Evolutionary conservation across 2,329 filamentous ascomycete species (phyloP), one percentile per base, ranked within the genome.

Genomic region (Fusarium anguioides): DNA sequence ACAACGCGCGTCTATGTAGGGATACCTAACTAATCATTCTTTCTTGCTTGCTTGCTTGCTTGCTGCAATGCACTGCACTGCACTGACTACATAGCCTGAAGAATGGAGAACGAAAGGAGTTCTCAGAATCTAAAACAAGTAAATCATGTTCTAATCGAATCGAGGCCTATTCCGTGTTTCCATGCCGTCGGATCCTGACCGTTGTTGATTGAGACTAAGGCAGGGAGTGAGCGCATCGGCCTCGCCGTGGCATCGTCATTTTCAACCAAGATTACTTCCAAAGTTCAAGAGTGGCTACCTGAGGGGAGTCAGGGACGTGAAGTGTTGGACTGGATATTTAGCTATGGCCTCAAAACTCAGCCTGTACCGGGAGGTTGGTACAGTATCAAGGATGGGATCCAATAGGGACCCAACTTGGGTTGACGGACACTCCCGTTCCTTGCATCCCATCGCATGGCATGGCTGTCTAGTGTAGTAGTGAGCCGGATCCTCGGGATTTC

Each of bases 351-450:
- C n/a, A n/a, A n/a, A n/a, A n/a, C n/a, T n/a, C n/a, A n/a, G n/a
- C n/a, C n/a, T n/a, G n/a, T n/a, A n/a, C 33, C 44, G 52, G 14
- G 35, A 33, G n/a, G 18, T 52, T 42, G 49, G 54, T 26, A 24
- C 37, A n/a, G n/a, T n/a, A n/a, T n/a, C n/a, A n/a, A n/a, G n/a
- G n/a, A n/a, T n/a, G n/a, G n/a, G n/a, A n/a, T n/a, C n/a, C n/a
- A n/a, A n/a, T n/a, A n/a, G n/a, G n/a, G n/a, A n/a, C n/a, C n/a
- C n/a, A n/a, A n/a, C n/a, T n/a, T n/a, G n/a, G n/a, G n/a, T n/a
- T 35, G 47, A 15, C 62, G 50, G 65, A 52, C 60, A 45, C 55
- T 68, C 65, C 65, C 65, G 65, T 68, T 68, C 55, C 60, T 68
- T 68, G 54, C 60, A 53, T 58, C n/a, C 47, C 40, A 33, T 33